Evolutionary conservation across 495 filamentous ascomycete species (phyloP).

Genomic region (Margaritispora aquatica): DNA sequence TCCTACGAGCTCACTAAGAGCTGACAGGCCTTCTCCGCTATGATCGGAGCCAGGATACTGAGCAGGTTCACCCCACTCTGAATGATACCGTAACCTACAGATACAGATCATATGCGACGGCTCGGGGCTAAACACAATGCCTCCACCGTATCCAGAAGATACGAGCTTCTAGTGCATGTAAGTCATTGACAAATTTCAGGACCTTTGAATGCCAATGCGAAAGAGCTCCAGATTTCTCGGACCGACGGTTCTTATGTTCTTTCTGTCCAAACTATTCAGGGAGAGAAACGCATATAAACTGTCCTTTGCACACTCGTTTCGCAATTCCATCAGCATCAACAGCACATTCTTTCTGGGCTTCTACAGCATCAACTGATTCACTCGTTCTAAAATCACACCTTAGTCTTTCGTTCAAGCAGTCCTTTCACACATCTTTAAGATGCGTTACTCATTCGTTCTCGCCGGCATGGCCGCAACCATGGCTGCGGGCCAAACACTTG

Average conservation of each 20-base stretch:
- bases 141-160: too few relatives aligned
- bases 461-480: neutral
- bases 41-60: too few relatives aligned
- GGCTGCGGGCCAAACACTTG: neutral
- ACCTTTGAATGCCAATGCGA: neutral
- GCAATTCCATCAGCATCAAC: neutral
- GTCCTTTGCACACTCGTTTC: neutral
- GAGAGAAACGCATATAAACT: neutral
- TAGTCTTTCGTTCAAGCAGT: neutral
- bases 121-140: too few relatives aligned
- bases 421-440: neutral
- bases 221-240: neutral
- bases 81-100: too few relatives aligned
- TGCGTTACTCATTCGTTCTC: neutral
- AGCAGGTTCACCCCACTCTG: too few relatives aligned
- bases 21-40: too few relatives aligned
- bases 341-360: neutral
- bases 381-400: neutral
- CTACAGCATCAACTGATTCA: neutral
- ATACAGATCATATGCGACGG: too few relatives aligned
- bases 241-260: neutral
- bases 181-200: neutral
- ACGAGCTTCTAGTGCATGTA: neutral
- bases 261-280: neutral
- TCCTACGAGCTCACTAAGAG: too few relatives aligned